Conservation (phyloP, 768 basidiomycete species). For the Rhodocollybia butyracea region DNA sequence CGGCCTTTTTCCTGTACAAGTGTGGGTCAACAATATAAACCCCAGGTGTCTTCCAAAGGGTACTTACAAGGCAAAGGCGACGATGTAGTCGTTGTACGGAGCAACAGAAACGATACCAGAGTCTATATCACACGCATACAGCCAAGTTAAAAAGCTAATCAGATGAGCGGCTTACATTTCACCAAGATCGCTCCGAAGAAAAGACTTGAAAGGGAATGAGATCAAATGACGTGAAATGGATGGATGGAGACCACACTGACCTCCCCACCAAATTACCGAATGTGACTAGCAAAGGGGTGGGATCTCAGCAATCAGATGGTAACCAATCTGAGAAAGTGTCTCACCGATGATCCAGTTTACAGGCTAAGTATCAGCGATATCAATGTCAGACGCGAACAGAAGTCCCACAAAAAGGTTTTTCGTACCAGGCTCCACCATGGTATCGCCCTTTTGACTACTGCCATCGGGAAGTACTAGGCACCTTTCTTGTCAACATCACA, state of each 20-base stretch:
- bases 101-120: conserved; percentile 54
- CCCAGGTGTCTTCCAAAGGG: not conserved
- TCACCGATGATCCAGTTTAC: conserved; percentile 69
- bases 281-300: conserved; percentile 31
- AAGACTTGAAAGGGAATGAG: conserved; percentile 33
- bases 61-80: conserved; percentile 54
- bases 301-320: not conserved
- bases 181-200: conserved; percentile 68
- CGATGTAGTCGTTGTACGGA: conserved; percentile 56
- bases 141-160: not conserved
- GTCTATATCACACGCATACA: conserved; percentile 31
- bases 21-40: not conserved
- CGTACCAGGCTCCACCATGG: conserved; percentile 61
- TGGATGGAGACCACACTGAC: not conserved
- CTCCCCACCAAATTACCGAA: conserved; percentile 65
- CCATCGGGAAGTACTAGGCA: conserved; percentile 66
- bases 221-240: not conserved
- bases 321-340: conserved; percentile 5
- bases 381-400: not conserved
- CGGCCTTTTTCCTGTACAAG: conserved; percentile 59
- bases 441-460: conserved; percentile 51
- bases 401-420: too few relatives aligned
- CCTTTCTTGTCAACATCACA: not conserved
- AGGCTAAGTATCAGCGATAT: conserved; percentile 18
- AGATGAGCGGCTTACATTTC: conserved; percentile 43